These are phyloP conservation scores for Volvox carteri DNA, from an alignment of 163 green algal genomes.

Conservation along the genomic window DNA sequence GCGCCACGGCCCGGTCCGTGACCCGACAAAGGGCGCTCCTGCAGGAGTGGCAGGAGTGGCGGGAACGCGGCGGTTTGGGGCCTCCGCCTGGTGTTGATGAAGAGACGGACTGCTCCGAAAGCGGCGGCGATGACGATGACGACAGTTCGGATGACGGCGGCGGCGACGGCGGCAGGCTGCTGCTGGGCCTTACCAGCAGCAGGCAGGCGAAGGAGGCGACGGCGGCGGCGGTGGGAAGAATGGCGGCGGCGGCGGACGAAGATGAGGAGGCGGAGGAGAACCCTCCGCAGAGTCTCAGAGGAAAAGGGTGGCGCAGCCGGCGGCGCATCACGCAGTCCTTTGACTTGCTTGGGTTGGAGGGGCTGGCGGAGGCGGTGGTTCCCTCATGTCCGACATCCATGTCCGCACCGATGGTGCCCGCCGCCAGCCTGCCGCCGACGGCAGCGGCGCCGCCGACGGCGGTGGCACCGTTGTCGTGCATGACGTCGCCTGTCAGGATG, in stretches of 20 bases:
- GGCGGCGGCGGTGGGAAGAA: background rate
- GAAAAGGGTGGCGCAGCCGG: background rate
- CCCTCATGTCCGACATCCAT: background rate
- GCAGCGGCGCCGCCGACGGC: background rate
- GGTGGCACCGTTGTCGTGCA: background rate
- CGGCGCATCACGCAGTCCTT: slow-evolving; percentile 10
- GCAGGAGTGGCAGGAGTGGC: slow-evolving; percentile 27
- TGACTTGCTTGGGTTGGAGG: background rate
- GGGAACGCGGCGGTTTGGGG: background rate
- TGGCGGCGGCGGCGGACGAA: background rate
- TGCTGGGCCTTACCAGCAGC: background rate
- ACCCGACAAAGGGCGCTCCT: background rate
- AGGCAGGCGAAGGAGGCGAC: background rate
- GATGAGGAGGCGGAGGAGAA: background rate
- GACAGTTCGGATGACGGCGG: background rate
- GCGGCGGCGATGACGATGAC: background rate
- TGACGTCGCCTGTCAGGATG: background rate
- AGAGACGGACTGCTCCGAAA: background rate
- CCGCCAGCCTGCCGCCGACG: background rate
- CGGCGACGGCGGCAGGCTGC: background rate
- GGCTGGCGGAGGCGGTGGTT: background rate
- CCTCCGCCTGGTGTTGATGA: slow-evolving; percentile 4
- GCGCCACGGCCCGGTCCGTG: background rate
- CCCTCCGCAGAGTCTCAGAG: background rate
- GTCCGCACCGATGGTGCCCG: background rate